These are phyloP conservation scores for Scenedesmus sp. DNA, from an alignment of 163 green algal genomes.

Conservation along the genomic window DNA sequence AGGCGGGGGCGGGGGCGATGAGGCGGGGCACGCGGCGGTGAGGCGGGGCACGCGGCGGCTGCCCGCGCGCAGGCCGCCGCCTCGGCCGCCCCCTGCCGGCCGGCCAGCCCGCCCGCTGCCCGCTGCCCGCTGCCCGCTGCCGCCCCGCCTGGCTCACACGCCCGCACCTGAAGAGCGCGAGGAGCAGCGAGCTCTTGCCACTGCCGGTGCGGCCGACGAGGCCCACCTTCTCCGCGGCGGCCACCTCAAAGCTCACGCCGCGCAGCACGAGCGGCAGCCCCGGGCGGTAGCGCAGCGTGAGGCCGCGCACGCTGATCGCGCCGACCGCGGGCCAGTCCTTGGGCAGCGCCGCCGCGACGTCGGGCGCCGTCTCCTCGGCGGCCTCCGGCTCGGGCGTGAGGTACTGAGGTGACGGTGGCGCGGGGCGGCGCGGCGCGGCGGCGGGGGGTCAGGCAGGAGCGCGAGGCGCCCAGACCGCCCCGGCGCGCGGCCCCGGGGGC, in stretches of 20 bases:
- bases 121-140: no score
- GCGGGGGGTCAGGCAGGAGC: no score
- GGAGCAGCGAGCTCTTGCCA: slow-evolving; percentile 77
- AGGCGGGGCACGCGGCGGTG: no score
- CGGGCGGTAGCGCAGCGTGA: slow-evolving; percentile 72
- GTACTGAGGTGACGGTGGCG: no score
- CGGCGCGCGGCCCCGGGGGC: slow-evolving; percentile 18
- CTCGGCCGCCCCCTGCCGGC: no score
- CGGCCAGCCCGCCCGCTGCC: no score
- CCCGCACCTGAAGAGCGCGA: slow-evolving; percentile 70
- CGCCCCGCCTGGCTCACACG: no score
- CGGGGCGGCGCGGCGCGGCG: no score
- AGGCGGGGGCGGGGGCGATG: not conserved
- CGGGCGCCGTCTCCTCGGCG: slow-evolving; percentile 52
- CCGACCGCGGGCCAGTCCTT: slow-evolving; percentile 48
- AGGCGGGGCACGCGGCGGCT: no score
- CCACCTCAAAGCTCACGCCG: slow-evolving; percentile 52
- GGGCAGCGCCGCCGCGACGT: slow-evolving; percentile 46
- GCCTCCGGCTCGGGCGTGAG: slow-evolving; percentile 54
- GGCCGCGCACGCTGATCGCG: slow-evolving; percentile 45
- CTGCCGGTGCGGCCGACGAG: slow-evolving; percentile 79
- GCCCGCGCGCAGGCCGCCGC: no score
- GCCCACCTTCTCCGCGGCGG: slow-evolving; percentile 57
- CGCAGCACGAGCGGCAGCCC: slow-evolving; percentile 73
- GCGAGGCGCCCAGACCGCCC: no score